Conservation (phyloP, 2,329 filamentous ascomycete genomes). For the Cercospora nicotianae region DNA sequence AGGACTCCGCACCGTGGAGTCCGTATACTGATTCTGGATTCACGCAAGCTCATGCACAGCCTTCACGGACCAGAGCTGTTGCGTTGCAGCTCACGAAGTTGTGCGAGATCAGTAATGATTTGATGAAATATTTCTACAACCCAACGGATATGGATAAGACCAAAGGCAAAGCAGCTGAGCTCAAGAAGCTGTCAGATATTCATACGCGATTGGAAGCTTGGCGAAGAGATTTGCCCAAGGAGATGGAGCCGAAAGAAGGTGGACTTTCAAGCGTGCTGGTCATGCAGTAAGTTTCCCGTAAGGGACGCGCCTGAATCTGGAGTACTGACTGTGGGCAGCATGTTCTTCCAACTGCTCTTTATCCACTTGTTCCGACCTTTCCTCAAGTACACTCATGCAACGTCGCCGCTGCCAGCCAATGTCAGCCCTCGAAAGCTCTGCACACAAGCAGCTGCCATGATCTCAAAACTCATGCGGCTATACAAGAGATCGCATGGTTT, state of each 20-base stretch:
- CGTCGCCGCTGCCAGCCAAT: slow-evolving; percentile 79
- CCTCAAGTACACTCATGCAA: slow-evolving; percentile 79
- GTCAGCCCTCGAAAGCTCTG: slow-evolving; percentile 90
- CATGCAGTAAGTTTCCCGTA: slow-evolving; percentile 71
- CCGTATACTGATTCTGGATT: slow-evolving; percentile 85
- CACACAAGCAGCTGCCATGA: slow-evolving; percentile 81
- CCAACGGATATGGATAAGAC: slow-evolving; percentile 63
- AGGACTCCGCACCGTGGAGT: slow-evolving; percentile 83
- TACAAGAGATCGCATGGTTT: slow-evolving; percentile 92
- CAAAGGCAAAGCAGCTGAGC: slow-evolving; percentile 74
- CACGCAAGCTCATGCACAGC: slow-evolving; percentile 70
- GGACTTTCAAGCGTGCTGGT: slow-evolving; percentile 79
- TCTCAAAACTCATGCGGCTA: slow-evolving; percentile 89
- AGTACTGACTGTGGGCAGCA: slow-evolving; percentile 55
- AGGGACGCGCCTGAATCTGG: background rate
- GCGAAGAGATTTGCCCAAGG: slow-evolving; percentile 77
- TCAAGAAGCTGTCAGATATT: slow-evolving; percentile 90
- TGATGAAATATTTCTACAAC: slow-evolving; percentile 89
- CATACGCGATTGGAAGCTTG: slow-evolving; percentile 88
- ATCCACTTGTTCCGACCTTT: slow-evolving; percentile 96
- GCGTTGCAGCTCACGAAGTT: slow-evolving; percentile 78
- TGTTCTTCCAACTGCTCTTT: slow-evolving; percentile 95
- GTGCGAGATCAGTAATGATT: slow-evolving; percentile 90
- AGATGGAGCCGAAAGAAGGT: slow-evolving; percentile 86
- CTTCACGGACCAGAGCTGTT: slow-evolving; percentile 77